Percentiles rank a stretch among this genome's conserved stretches.
Conservation (phyloP, 441 rosid species). For the Raphanus hybrid region DNA sequence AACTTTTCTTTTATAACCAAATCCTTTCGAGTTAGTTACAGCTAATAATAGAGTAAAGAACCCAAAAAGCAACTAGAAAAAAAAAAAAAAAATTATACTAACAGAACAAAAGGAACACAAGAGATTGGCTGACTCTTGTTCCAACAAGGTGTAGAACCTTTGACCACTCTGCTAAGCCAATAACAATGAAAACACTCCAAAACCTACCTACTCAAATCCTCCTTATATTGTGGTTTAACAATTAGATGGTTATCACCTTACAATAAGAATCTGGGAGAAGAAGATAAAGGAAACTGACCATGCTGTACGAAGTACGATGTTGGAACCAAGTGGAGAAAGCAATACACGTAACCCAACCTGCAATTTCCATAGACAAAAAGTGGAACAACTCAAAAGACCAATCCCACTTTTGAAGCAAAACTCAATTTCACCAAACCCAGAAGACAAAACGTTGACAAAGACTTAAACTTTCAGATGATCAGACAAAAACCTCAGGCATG, state of each 20-base stretch:
- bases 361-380: neutral
- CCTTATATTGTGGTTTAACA: neutral
- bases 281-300: slow-evolving; percentile 48
- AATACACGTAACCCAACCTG: slow-evolving; percentile 63
- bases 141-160: too few relatives aligned
- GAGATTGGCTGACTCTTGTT: too few relatives aligned
- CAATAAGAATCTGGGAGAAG: neutral
- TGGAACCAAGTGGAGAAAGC: slow-evolving; percentile 60
- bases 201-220: neutral
- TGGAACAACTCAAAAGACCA: neutral
- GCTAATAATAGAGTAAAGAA: neutral
- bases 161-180: too few relatives aligned
- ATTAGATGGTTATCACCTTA: neutral
- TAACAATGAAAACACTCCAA: too few relatives aligned
- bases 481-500: neutral
- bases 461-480: slow-evolving; percentile 5
- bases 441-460: neutral
- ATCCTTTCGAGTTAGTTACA: neutral
- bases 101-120: too few relatives aligned
- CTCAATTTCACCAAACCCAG: neutral
- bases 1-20: too few relatives aligned
- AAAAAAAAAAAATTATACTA: too few relatives aligned
- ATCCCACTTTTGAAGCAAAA: slow-evolving; percentile 1
- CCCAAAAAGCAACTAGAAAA: neutral
- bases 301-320: slow-evolving; percentile 59